phyloP scores from a whole-genome alignment of 441 rosid genomes.

The Jatropha multifida region DNA sequence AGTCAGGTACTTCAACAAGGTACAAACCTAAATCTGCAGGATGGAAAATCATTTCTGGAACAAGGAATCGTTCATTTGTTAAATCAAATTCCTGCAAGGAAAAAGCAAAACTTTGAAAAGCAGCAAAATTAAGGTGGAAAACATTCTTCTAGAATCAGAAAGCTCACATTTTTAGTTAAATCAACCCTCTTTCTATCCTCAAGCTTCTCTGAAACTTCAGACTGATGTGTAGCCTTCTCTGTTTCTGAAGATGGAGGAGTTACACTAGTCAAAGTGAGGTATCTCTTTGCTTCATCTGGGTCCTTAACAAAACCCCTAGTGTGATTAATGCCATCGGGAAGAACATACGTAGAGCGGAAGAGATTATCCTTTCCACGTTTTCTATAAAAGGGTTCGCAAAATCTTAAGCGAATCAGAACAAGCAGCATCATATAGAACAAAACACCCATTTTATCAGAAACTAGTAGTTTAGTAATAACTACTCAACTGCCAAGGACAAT shows the following conservation, averaged over 20 bases:
- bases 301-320: constrained; percentile 86
- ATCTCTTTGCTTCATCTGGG: constrained; percentile 60
- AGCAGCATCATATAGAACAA: neutral
- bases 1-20: constrained; percentile 3
- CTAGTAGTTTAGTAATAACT: neutral
- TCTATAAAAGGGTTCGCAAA: constrained; percentile 32
- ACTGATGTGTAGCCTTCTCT: constrained; percentile 26
- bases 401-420: neutral
- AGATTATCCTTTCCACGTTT: constrained; percentile 57
- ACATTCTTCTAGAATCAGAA: neutral
- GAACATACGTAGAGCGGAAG: constrained; percentile 70
- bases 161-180: constrained; percentile 60
- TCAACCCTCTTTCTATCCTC: constrained; percentile 58
- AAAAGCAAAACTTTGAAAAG: neutral
- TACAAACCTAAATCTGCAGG: constrained; percentile 91
- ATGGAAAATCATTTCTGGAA: constrained; percentile 90
- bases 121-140: constrained; percentile 3
- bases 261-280: constrained; percentile 34
- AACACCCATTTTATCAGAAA: neutral
- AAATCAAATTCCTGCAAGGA: constrained; percentile 83
- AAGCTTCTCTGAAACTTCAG: constrained; percentile 33
- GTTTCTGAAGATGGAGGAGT: constrained; percentile 26
- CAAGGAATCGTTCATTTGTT: constrained; percentile 93
- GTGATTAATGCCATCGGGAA: constrained; percentile 84
- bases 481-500: no score